Evolutionary conservation across 495 filamentous ascomycete genomes (phyloP).

Genomic region (Neurospora sp.): DNA sequence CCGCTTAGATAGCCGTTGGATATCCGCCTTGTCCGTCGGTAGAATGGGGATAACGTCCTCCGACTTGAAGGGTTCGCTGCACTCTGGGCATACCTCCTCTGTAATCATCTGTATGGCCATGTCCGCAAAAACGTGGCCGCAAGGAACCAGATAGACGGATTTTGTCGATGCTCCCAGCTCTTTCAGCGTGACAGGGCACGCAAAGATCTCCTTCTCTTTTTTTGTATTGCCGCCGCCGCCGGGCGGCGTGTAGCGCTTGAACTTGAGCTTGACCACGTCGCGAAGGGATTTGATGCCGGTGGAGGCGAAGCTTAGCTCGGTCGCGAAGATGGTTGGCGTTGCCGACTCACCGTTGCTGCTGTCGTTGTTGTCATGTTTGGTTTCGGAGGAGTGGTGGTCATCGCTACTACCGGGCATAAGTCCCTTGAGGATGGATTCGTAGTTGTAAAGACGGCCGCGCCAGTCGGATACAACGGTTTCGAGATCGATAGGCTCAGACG

Average conservation of each 20-base stretch:
- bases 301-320: slow-evolving; percentile 58
- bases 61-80: slow-evolving; percentile 58
- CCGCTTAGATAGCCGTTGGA: slow-evolving; percentile 55
- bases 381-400: background rate
- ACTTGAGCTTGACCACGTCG: slow-evolving; percentile 84
- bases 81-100: slow-evolving; percentile 44
- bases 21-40: slow-evolving; percentile 57
- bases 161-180: slow-evolving; percentile 69
- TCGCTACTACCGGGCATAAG: slow-evolving; percentile 53
- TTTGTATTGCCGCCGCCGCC: background rate
- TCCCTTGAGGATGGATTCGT: slow-evolving; percentile 77
- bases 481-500: slow-evolving; percentile 56
- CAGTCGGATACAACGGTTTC: slow-evolving; percentile 76
- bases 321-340: slow-evolving; percentile 32
- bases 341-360: slow-evolving; percentile 16
- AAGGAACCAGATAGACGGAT: slow-evolving; percentile 85
- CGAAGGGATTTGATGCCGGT: slow-evolving; percentile 64
- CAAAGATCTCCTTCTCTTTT: slow-evolving; percentile 46
- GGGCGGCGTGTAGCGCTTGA: slow-evolving; percentile 44
- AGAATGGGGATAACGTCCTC: slow-evolving; percentile 81
- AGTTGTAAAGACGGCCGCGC: slow-evolving; percentile 84
- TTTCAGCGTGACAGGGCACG: slow-evolving; percentile 84
- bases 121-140: slow-evolving; percentile 89
- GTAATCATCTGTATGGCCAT: slow-evolving; percentile 68
- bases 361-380: background rate